A percentile compares a stretch with the other conserved stretches of the same genome.
These are phyloP conservation scores for Leptographium procerum DNA, from an alignment of 2,329 filamentous ascomycete genomes.

Conservation along the genomic window DNA sequence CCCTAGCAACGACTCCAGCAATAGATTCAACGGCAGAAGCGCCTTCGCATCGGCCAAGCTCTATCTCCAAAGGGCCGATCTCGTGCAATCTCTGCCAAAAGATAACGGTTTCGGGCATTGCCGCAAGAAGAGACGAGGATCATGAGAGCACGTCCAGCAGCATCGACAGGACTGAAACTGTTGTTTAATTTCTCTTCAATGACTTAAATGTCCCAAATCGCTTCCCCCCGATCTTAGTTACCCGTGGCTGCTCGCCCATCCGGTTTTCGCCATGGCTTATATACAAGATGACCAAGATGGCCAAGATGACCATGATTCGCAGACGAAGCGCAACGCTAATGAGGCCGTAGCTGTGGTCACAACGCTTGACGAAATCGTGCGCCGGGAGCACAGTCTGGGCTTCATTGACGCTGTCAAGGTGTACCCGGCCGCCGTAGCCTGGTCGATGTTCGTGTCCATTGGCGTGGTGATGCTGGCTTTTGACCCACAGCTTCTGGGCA, in stretches of 20 bases:
- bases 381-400: conserved; percentile 24
- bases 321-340: neutral
- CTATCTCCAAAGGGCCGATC: neutral
- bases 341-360: neutral
- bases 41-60: neutral
- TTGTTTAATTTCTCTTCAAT: too few species aligned
- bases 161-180: neutral
- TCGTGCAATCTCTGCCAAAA: neutral
- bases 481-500: conserved; percentile 52
- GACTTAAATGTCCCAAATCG: neutral
- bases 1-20: neutral
- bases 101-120: neutral
- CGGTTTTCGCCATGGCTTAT: neutral
- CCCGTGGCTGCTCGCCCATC: neutral
- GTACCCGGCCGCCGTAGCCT: conserved; percentile 35
- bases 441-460: conserved; percentile 48
- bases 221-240: neutral
- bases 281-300: neutral
- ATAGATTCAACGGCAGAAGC: neutral
- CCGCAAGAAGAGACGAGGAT: neutral
- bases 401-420: conserved; percentile 29
- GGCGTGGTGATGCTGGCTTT: conserved; percentile 38
- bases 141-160: neutral
- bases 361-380: neutral
- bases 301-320: neutral